Evolutionary conservation across 306 rosid species (phyloP).

Genomic region (Cyamopsis tetragonoloba): DNA sequence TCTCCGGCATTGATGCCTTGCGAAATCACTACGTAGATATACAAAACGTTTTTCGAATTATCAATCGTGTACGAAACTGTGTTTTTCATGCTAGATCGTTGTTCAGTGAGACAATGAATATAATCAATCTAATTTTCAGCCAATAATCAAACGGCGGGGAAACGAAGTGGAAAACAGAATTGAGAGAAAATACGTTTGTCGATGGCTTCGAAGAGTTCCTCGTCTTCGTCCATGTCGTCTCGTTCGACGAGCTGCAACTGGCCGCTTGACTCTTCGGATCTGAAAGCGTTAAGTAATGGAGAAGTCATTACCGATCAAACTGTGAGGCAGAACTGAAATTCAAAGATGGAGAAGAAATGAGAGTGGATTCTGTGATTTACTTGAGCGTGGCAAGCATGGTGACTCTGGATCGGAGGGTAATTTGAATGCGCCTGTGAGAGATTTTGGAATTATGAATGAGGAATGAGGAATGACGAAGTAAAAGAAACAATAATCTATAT

Average conservation of each 20-base stretch:
- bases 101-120: not conserved
- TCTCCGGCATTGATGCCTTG: constrained; percentile 99
- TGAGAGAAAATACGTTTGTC: constrained; percentile 61
- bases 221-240: constrained; percentile 79
- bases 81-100: not conserved
- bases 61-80: not conserved
- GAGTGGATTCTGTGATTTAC: constrained; percentile 39
- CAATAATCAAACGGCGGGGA: not conserved
- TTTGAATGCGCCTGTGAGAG: constrained; percentile 14
- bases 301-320: not conserved
- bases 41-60: not conserved
- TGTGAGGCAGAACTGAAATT: constrained; percentile 8
- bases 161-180: not conserved
- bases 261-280: constrained; percentile 76
- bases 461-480: not conserved
- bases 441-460: constrained; percentile 13
- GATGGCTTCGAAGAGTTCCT: constrained; percentile 89
- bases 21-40: constrained; percentile 62
- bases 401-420: constrained; percentile 15
- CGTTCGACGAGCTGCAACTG: constrained; percentile 93
- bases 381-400: constrained; percentile 75
- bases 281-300: constrained; percentile 19
- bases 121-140: not conserved
- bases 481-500: constrained; percentile 21
- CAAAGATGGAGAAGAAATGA: constrained; percentile 19